Conservation (phyloP, 441 rosid genomes). For the Omphalea diandra region DNA sequence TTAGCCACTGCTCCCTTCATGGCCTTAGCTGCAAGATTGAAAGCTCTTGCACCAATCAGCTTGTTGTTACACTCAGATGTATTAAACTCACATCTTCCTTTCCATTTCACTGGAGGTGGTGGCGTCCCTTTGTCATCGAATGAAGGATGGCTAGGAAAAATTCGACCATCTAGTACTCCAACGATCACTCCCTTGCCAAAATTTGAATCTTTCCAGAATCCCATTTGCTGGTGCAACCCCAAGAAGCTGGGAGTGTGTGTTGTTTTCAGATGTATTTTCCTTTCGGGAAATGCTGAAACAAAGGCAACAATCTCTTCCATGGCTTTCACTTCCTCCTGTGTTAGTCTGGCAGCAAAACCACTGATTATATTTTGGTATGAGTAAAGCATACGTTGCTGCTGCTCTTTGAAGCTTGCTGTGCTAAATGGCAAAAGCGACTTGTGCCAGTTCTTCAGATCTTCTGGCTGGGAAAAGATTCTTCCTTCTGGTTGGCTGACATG, state of each 20-base stretch:
- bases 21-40: constrained; percentile 28
- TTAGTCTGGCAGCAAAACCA: constrained; percentile 41
- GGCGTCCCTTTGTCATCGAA: constrained; percentile 34
- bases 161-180: constrained; percentile 39
- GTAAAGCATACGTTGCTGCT: constrained; percentile 30
- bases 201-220: too few species aligned
- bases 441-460: constrained; percentile 25
- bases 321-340: constrained; percentile 33
- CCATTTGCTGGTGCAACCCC: constrained; percentile 25
- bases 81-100: constrained; percentile 37
- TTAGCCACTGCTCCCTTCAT: constrained; percentile 17
- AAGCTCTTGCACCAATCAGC: constrained; percentile 34
- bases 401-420: constrained; percentile 14
- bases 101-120: constrained; percentile 43
- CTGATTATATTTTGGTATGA: constrained; percentile 32
- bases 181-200: constrained; percentile 40
- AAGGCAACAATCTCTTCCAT: constrained; percentile 36
- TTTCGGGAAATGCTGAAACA: constrained; percentile 32
- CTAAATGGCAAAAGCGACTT: constrained; percentile 23
- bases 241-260: too few species aligned
- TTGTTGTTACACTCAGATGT: constrained; percentile 38
- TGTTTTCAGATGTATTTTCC: constrained; percentile 23
- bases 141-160: constrained; percentile 34
- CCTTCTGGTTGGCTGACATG: constrained; percentile 27
- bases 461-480: constrained; percentile 19